Evolutionary conservation across 192 early-diverging fungal genomes (phyloP), one percentile per base, ranked within the genome.

Genomic region (Cetraspora pellucida): DNA sequence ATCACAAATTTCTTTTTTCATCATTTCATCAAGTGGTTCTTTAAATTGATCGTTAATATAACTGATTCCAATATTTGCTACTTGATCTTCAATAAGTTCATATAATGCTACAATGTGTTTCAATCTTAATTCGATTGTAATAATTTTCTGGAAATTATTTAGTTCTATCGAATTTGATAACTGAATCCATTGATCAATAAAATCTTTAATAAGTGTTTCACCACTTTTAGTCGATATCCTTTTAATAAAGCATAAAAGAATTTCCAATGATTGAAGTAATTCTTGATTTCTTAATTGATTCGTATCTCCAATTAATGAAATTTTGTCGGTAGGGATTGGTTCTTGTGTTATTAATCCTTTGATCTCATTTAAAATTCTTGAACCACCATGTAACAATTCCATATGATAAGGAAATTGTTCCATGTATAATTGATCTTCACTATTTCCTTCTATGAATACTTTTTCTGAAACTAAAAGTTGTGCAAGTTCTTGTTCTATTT

Each of bases 171-270:
- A 23, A n/a, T 11, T 57, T 31, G 77, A 77, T 47, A 52, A 46
- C 17, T 72, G 57, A 4, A 78, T 50, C 77, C 77, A 78, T 30
- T 78, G 54, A 16, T 59, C 16, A 60, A 70, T 25, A 60, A 61
- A 78, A 23, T 73, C 70, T 23, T 25, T 74, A 25, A 78, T 70
- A 8, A 47, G 44, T 27, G 61, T 72, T 21, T 78, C 49, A 23
- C 30, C 58, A 60, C 73, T 37, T 8, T 30, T 27, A 21, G 21
- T 19, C n/a, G 21, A 21, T 23, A 54, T 78, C 9, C 71, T 49
- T 73, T 78, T 73, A 17, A 78, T 14, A 61, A 72, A 78, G 45
- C 77, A 78, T n/a, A 78, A 49, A 11, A 78, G 52, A 23, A 78
- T 78, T 54, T 78, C 77, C 21, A 78, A 44, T 17, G 68, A 60